Evolutionary conservation across 2,329 filamentous ascomycete species (phyloP), one percentile per base, ranked within the genome.

Genomic region (Paecilomyces sp.): DNA sequence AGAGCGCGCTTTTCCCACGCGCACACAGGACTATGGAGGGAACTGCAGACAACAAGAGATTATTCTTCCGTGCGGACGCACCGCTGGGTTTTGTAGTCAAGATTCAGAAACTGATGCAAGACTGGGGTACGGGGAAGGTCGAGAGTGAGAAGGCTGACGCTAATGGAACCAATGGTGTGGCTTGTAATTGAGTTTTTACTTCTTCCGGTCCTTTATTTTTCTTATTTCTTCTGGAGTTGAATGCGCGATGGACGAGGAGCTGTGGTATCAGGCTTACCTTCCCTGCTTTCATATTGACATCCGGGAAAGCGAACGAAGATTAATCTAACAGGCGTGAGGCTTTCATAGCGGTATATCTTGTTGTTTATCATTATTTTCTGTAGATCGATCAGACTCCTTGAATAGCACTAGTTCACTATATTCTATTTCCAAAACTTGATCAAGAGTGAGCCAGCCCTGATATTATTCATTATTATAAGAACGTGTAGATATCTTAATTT

Each of bases 11-110:
- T 1, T 57, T 57, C 36, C 55, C 34, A 1, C 55, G 55, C 55
- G 34, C 34, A 3, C 55, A 50, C 24, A 24, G 24, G 31, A 25
- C 34, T 12, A 57, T 57, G 55, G 34, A 24, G 11, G 34, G 24
- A 2, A 57, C 55, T 2, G 55, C 33, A 0, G 55, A 57, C 18
- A 57, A 57, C n/a, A 41, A 41, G 55, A 41, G 33, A 3, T 12
- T 57, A 18, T 47, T 57, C 55, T 57, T 57, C 36, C 22, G 31
- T 9, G 22, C 55, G 9, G 55, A 57, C n/a, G 55, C 55, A 22
- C 55, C 55, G 12, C n/a, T 41, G 2, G 34, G 55, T 5, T 57
- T 57, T 30, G 55, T 57, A 13, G 33, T 31, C 3, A 57, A 57
- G 36, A 33, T 25, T 25, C 55, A 57, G 55, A 33, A 25, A 22